phyloP scores from a whole-genome alignment of 257 asterid species.

The Handroanthus guayacan region DNA sequence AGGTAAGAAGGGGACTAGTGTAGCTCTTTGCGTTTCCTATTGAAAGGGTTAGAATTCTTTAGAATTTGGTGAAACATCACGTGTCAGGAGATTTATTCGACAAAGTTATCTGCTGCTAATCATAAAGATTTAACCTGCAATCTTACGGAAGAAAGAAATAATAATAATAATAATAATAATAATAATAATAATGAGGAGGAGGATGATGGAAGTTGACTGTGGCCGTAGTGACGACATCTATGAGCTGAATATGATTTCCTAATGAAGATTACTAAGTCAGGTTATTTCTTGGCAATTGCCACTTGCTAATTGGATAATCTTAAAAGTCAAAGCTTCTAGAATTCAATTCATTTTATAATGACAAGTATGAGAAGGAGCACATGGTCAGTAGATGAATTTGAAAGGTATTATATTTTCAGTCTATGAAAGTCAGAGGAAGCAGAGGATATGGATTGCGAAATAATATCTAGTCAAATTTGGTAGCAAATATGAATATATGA shows the following conservation, averaged over 20 bases:
- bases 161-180: no score
- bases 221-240: conserved; percentile 16
- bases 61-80: neutral
- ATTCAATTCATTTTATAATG: conserved; percentile 29
- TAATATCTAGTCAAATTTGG: conserved; percentile 26
- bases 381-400: conserved; percentile 28
- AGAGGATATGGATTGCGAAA: conserved; percentile 33
- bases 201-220: conserved; percentile 25
- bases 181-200: no score
- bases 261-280: conserved; percentile 24
- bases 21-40: conserved; percentile 16
- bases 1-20: conserved; percentile 34
- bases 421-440: conserved; percentile 40
- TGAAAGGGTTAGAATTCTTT: neutral
- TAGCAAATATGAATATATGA: neutral
- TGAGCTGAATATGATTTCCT: conserved; percentile 11
- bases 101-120: neutral
- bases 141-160: neutral
- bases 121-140: neutral
- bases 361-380: conserved; percentile 34
- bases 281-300: conserved; percentile 22
- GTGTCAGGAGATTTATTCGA: conserved; percentile 8
- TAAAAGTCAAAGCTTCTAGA: conserved; percentile 41
- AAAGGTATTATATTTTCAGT: conserved; percentile 25
- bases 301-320: conserved; percentile 37